Conservation (phyloP, 805 yeast genomes). For the Middelhovenomyces tepae region DNA sequence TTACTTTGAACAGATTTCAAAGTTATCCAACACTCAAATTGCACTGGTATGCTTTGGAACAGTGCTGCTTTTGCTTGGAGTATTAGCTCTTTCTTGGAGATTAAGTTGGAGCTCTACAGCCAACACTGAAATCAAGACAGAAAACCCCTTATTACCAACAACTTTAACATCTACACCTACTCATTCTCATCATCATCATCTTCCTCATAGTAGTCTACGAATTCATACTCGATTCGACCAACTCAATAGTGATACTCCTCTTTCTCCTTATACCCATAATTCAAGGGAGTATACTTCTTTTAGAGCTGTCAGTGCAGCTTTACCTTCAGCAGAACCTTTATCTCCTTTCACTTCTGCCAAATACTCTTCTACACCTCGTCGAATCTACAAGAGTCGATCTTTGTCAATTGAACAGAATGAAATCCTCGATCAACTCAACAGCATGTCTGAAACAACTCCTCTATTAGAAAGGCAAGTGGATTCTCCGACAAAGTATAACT, state of each 20-base stretch:
- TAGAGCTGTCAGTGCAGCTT: constrained; percentile 18
- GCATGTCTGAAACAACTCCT: background rate
- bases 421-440: constrained; percentile 36
- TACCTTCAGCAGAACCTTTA: constrained; percentile 15
- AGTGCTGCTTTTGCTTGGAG: constrained; percentile 43
- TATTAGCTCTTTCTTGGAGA: constrained; percentile 50
- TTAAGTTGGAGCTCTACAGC: constrained; percentile 3
- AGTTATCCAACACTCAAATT: constrained; percentile 29
- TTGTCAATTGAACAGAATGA: constrained; percentile 48
- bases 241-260: too few species aligned
- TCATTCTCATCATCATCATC: too few species aligned
- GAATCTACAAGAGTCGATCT: constrained; percentile 26
- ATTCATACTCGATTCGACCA: too few species aligned
- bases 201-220: too few species aligned
- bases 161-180: too few species aligned
- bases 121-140: too few species aligned
- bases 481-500: constrained; percentile 1
- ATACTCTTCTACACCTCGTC: too few species aligned
- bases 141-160: too few species aligned
- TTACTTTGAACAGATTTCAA: constrained; percentile 43
- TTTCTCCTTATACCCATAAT: too few species aligned
- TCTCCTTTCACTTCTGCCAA: constrained; percentile 14
- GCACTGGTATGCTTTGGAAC: constrained; percentile 43
- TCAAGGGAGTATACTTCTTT: constrained; percentile 25
- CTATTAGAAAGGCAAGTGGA: too few species aligned